Percentiles rank a stretch among this genome's conserved stretches.
These are phyloP conservation scores for Neltuma alba DNA, from an alignment of 306 rosid species.

Conservation along the genomic window DNA sequence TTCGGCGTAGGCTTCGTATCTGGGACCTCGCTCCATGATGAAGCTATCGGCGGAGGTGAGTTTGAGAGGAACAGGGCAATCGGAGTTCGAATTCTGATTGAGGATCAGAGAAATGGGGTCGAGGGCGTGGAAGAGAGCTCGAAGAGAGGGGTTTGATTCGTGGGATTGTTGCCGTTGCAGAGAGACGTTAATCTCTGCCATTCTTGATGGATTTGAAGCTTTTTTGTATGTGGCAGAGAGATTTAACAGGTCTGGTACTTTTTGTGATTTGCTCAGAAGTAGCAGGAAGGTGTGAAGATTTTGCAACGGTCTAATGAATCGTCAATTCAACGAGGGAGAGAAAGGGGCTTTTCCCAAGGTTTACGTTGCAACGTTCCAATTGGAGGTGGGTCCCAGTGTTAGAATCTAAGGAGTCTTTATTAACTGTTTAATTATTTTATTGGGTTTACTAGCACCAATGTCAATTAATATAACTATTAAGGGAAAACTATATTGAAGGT, in stretches of 20 bases:
- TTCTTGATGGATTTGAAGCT: constrained; percentile 35
- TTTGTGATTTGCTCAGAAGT: constrained; percentile 23
- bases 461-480: too few species aligned
- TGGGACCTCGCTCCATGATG: constrained; percentile 80
- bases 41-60: constrained; percentile 39
- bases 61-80: too few species aligned
- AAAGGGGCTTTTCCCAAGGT: not conserved
- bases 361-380: constrained; percentile 52
- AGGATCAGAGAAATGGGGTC: constrained; percentile 77
- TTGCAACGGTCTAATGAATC: constrained; percentile 67
- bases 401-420: constrained; percentile 3
- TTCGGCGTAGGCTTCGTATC: constrained; percentile 73
- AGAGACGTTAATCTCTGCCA: constrained; percentile 54
- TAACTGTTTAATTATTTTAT: not conserved
- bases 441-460: too few species aligned
- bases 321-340: not conserved
- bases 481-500: too few species aligned
- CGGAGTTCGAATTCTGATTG: too few species aligned
- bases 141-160: constrained; percentile 39
- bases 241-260: constrained; percentile 15
- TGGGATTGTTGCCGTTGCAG: constrained; percentile 34
- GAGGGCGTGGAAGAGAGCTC: constrained; percentile 57
- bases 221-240: not conserved
- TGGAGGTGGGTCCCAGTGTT: constrained; percentile 26
- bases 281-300: constrained; percentile 17